phyloP scores from a whole-genome alignment of 371 early-diverging fungal species.

The Circinella minor region DNA sequence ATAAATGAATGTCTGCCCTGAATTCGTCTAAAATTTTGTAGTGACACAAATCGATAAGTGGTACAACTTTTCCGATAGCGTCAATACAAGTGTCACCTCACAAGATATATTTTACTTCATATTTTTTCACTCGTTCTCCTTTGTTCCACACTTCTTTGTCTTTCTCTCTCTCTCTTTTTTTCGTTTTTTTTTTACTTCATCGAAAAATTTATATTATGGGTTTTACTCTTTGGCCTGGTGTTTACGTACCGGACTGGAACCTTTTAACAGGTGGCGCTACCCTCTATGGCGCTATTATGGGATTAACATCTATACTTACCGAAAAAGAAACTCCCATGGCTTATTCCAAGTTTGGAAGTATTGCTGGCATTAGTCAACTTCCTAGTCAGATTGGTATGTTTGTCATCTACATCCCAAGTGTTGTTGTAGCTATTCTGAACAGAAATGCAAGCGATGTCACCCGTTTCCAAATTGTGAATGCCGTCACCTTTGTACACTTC shows the following conservation, averaged over 20 bases:
- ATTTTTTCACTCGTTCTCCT: too few species aligned
- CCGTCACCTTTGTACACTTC: conserved; percentile 23
- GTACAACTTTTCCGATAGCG: background rate
- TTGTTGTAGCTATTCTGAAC: conserved; percentile 15
- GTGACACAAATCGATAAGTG: too few species aligned
- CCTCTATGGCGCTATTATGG: conserved; percentile 15
- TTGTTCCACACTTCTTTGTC: background rate
- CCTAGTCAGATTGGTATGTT: conserved; percentile 29
- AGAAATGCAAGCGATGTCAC: background rate
- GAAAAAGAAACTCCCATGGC: conserved; percentile 18
- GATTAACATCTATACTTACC: conserved; percentile 15
- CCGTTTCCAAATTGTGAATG: conserved; percentile 21
- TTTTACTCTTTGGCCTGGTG: background rate
- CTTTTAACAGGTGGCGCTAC: conserved; percentile 10
- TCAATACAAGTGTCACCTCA: background rate
- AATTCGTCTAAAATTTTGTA: too few species aligned
- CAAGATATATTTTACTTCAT: too few species aligned
- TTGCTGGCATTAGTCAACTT: conserved; percentile 16
- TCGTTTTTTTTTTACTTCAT: background rate
- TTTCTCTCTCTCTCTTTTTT: background rate
- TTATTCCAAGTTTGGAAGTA: conserved; percentile 34
- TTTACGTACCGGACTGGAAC: conserved; percentile 28
- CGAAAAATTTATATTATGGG: conserved; percentile 5
- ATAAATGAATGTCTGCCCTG: too few species aligned
- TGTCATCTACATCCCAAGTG: conserved; percentile 26